These are phyloP conservation scores for Leccinum sublutescens DNA, from an alignment of 768 basidiomycete genomes.

Conservation along the genomic window DNA sequence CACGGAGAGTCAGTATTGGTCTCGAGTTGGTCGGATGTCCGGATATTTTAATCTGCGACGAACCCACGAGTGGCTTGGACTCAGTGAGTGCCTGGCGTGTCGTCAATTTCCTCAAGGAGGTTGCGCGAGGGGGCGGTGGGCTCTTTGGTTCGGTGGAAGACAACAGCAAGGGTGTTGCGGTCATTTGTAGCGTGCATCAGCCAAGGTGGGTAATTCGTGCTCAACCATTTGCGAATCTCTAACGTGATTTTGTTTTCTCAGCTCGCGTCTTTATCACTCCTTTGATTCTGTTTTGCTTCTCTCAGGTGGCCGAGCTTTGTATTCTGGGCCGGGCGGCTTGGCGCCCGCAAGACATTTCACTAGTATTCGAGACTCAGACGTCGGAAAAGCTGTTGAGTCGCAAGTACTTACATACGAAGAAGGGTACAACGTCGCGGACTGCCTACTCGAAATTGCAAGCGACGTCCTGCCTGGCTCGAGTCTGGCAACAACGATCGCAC, in stretches of 20 bases:
- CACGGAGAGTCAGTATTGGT: conserved; percentile 87
- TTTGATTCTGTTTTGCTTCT: conserved; percentile 83
- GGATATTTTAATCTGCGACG: conserved; percentile 83
- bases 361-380: conserved; percentile 21
- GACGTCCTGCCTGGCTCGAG: conserved; percentile 51
- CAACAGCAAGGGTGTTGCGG: conserved; percentile 64
- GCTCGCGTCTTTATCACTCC: conserved; percentile 79
- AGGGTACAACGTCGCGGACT: conserved; percentile 92
- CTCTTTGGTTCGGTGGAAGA: conserved; percentile 28
- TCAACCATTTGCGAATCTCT: neutral
- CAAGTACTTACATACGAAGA: conserved; percentile 55
- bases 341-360: conserved; percentile 70
- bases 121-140: conserved; percentile 51
- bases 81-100: conserved; percentile 84
- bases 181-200: conserved; percentile 87
- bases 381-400: conserved; percentile 35
- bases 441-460: conserved; percentile 85
- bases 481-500: conserved; percentile 29
- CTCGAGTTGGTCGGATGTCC: conserved; percentile 84
- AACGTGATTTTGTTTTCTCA: conserved; percentile 22
- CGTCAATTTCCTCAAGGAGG: conserved; percentile 69
- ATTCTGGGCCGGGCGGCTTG: conserved; percentile 74
- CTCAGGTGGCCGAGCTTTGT: conserved; percentile 73
- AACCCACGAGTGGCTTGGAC: conserved; percentile 82
- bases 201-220: conserved; percentile 52